These are phyloP conservation scores for Diospyros kaki DNA, from an alignment of 148 eudicot genomes.

Conservation along the genomic window DNA sequence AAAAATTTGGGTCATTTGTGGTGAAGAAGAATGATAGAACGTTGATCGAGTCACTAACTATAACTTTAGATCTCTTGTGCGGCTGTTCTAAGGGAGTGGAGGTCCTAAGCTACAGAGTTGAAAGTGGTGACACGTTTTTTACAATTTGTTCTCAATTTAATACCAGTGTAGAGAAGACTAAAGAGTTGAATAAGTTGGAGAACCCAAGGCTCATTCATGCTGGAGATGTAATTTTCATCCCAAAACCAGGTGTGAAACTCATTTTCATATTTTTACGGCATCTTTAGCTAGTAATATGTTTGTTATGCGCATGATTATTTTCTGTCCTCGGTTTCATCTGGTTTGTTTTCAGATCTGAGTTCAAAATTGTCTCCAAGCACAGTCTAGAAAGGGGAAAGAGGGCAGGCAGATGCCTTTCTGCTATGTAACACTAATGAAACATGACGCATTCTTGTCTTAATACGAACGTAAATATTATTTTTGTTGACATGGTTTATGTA, in stretches of 20 bases:
- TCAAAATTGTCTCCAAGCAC: not conserved
- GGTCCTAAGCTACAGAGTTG: constrained; percentile 2
- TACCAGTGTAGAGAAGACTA: not conserved
- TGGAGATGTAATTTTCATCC: constrained; percentile 10
- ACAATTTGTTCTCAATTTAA: constrained; percentile 6
- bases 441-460: not conserved
- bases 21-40: constrained; percentile 4
- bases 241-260: not conserved
- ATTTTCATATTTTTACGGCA: not conserved
- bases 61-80: constrained; percentile 10
- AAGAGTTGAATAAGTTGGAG: constrained; percentile 3
- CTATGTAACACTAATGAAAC: not conserved
- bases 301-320: too few relatives aligned
- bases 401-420: not conserved
- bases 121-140: constrained; percentile 9
- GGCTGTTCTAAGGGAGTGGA: constrained; percentile 4
- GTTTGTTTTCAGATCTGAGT: not conserved
- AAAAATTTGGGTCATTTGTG: constrained; percentile 4
- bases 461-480: too few relatives aligned
- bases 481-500: too few relatives aligned
- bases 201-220: not conserved
- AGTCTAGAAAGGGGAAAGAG: too few relatives aligned
- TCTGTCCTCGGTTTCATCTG: not conserved
- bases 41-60: not conserved
- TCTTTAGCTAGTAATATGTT: not conserved